phyloP scores from a whole-genome alignment of 257 asterid species.

The Salvia splendens region DNA sequence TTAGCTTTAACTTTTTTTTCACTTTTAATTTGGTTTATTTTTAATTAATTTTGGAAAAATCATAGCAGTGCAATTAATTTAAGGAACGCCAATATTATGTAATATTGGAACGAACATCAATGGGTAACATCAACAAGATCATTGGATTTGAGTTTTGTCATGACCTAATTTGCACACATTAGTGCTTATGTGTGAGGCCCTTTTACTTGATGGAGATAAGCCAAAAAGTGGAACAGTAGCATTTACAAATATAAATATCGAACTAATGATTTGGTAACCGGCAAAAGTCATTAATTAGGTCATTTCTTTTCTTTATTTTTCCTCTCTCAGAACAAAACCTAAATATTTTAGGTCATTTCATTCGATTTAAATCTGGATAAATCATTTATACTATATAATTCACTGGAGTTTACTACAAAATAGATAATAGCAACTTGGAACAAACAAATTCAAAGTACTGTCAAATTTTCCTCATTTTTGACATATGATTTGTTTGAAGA shows the following conservation, averaged over 20 bases:
- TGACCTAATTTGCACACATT: conserved; percentile 54
- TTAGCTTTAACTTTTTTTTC: background rate
- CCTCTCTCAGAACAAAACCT: conserved; percentile 31
- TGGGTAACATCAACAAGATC: conserved; percentile 24
- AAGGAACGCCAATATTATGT: conserved; percentile 9
- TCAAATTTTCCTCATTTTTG: too few species aligned
- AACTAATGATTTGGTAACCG: conserved; percentile 37
- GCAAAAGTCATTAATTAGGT: conserved; percentile 49
- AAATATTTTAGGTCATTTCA: conserved; percentile 50
- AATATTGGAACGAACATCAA: conserved; percentile 16
- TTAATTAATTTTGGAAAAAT: background rate
- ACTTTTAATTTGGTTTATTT: background rate
- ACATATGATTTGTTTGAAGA: too few species aligned
- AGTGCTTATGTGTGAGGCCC: conserved; percentile 24
- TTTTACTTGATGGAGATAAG: conserved; percentile 30
- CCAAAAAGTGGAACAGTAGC: conserved; percentile 22
- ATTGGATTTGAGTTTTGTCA: conserved; percentile 23
- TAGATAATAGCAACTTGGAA: too few species aligned
- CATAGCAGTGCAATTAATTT: conserved; percentile 33
- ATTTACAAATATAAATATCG: conserved; percentile 25
- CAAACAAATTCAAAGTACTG: too few species aligned
- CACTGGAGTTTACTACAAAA: background rate
- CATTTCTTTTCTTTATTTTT: conserved; percentile 29
- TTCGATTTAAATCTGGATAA: background rate
- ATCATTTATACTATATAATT: background rate